A percentile compares a stretch with the other conserved stretches of the same genome.
Evolutionary conservation across 805 yeast genomes (phyloP).

Genomic region (Candida sakaeoensis): DNA sequence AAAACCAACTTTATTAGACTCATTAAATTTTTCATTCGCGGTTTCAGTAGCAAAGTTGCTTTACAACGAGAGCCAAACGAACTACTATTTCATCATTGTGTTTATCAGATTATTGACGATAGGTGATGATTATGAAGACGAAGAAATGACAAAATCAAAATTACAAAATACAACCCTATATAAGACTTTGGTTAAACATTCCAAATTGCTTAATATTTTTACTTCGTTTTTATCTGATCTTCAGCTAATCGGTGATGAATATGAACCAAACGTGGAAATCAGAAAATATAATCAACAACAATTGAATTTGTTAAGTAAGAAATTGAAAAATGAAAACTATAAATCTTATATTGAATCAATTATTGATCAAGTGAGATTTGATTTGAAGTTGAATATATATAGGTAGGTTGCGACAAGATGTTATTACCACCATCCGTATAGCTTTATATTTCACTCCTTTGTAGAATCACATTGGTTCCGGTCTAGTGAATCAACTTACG

Average conservation of each 20-base stretch:
- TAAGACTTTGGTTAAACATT: slow-evolving; percentile 31
- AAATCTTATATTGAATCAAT: slow-evolving; percentile 20
- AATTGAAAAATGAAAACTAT: slow-evolving; percentile 6
- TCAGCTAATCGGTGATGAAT: slow-evolving; percentile 9
- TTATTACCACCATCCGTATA: too few species aligned
- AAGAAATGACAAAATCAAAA: slow-evolving; percentile 36
- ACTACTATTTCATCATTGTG: slow-evolving; percentile 24
- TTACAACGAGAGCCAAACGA: slow-evolving; percentile 21
- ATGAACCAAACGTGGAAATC: slow-evolving; percentile 10
- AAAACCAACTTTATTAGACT: slow-evolving; percentile 21
- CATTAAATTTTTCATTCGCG: slow-evolving; percentile 38
- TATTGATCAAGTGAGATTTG: slow-evolving; percentile 15
- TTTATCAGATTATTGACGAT: slow-evolving; percentile 58
- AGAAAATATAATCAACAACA: slow-evolving; percentile 6
- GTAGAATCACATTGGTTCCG: too few species aligned
- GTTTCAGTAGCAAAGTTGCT: slow-evolving; percentile 47
- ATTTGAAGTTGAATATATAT: too few species aligned
- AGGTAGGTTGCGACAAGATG: too few species aligned
- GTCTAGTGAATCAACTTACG: too few species aligned
- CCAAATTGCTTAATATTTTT: slow-evolving; percentile 10
- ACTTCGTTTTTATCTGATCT: slow-evolving; percentile 12
- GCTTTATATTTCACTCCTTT: too few species aligned
- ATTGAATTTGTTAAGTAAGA: background rate
- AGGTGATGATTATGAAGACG: slow-evolving; percentile 41
- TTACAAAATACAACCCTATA: slow-evolving; percentile 42